Percentiles rank a stretch among this genome's conserved stretches.
Evolutionary conservation across 2,329 filamentous ascomycete genomes (phyloP).

Genomic region (Colletotrichum godetiae): DNA sequence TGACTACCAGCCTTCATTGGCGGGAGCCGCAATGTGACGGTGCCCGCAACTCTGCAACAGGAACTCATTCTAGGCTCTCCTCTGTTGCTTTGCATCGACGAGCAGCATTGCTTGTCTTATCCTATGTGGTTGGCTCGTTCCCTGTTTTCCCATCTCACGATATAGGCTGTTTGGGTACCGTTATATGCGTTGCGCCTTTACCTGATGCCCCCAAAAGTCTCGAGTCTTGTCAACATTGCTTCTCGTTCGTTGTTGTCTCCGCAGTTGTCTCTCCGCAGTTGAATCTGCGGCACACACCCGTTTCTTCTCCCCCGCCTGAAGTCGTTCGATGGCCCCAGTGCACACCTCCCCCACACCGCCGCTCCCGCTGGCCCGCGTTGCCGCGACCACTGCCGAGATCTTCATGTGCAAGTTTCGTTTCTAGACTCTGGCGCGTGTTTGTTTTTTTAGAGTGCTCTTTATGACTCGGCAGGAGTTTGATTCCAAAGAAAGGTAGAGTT

Average conservation of each 20-base stretch:
- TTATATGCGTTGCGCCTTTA: neutral
- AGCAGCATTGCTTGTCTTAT: neutral
- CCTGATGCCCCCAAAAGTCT: neutral
- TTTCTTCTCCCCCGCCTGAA: neutral
- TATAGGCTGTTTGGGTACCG: neutral
- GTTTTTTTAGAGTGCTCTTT: neutral
- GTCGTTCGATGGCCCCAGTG: neutral
- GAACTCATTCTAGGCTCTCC: neutral
- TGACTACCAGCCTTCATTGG: neutral
- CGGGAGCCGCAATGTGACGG: neutral
- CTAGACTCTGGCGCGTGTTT: too few relatives aligned
- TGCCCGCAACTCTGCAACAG: neutral
- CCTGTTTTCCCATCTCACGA: neutral
- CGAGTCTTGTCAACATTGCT: neutral
- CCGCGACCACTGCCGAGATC: neutral
- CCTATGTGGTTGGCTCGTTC: neutral
- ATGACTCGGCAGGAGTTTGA: neutral
- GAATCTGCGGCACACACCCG: neutral
- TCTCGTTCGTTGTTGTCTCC: neutral
- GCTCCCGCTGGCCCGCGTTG: slow-evolving; percentile 7
- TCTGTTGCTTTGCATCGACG: neutral
- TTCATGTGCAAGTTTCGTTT: neutral
- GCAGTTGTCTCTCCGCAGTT: neutral
- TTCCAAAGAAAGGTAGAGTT: neutral
- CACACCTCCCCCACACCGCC: neutral